Evolutionary conservation across 179 eudicot genomes (phyloP).

Genomic region (Vitellaria paradoxa): DNA sequence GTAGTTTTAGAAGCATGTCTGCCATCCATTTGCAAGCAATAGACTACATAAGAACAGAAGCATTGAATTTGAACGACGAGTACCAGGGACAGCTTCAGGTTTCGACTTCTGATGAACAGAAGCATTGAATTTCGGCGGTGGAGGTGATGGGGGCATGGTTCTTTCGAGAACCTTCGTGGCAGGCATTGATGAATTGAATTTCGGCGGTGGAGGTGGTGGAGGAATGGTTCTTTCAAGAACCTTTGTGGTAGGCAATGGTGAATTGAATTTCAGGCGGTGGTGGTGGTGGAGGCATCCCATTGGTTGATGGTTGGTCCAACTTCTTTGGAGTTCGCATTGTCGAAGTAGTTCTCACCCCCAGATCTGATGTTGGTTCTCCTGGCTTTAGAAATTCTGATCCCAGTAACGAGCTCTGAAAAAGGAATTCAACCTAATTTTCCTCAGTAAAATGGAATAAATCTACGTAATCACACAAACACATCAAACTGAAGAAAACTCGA

Average conservation of each 20-base stretch:
- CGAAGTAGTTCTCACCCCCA: constrained; percentile 36
- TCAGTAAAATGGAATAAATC: constrained; percentile 9
- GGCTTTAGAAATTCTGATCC: constrained; percentile 41
- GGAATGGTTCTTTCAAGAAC: constrained; percentile 14
- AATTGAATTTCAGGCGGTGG: constrained; percentile 37
- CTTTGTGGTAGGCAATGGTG: constrained; percentile 26
- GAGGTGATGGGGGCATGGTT: neutral
- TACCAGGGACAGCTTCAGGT: constrained; percentile 62
- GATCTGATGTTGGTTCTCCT: constrained; percentile 29
- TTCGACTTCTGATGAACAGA: constrained; percentile 23
- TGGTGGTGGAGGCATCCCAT: constrained; percentile 40
- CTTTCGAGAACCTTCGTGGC: constrained; percentile 23
- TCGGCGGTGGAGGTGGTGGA: too few species aligned
- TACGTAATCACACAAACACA: neutral
- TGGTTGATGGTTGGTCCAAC: constrained; percentile 27
- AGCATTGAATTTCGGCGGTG: too few species aligned
- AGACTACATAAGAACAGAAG: neutral
- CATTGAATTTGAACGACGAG: neutral
- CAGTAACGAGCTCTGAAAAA: constrained; percentile 43
- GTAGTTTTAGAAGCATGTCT: neutral
- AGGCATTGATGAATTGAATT: constrained; percentile 1
- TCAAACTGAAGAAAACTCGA: neutral
- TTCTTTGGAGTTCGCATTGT: constrained; percentile 42
- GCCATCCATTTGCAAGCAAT: neutral
- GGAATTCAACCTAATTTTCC: constrained; percentile 23